Evolutionary conservation across 192 early-diverging fungal species (phyloP).

Genomic region (Chytriomyces hyalinus): DNA sequence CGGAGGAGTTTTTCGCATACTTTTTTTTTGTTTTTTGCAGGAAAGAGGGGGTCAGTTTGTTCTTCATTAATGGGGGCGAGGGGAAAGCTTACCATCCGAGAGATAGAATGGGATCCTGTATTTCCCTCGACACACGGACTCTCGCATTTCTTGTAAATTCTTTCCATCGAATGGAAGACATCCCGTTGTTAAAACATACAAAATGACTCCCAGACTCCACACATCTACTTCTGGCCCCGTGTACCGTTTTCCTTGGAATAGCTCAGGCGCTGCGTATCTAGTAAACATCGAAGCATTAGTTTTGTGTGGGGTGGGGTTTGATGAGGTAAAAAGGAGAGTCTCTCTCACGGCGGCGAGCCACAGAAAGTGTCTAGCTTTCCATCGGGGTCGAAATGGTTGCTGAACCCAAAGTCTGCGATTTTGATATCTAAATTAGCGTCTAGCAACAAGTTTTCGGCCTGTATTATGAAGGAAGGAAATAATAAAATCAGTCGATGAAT

Average conservation of each 20-base stretch:
- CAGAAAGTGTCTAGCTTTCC: slow-evolving; percentile 69
- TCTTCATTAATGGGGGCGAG: too few relatives aligned
- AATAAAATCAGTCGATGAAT: too few relatives aligned
- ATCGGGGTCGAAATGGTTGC: slow-evolving; percentile 63
- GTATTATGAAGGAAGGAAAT: too few relatives aligned
- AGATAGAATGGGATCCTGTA: slow-evolving; percentile 69
- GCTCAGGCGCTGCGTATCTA: slow-evolving; percentile 76
- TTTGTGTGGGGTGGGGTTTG: neutral
- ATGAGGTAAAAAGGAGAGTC: neutral
- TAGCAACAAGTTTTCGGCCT: slow-evolving; percentile 70
- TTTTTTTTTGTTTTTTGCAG: slow-evolving; percentile 27
- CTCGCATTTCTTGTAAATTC: slow-evolving; percentile 77
- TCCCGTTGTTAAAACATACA: slow-evolving; percentile 94
- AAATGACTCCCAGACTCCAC: slow-evolving; percentile 96
- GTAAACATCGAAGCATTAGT: neutral
- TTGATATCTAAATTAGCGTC: slow-evolving; percentile 67
- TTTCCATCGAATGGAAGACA: slow-evolving; percentile 98
- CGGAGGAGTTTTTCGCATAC: slow-evolving; percentile 65
- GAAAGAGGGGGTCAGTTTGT: too few relatives aligned
- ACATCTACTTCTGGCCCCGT: slow-evolving; percentile 98
- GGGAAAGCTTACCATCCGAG: slow-evolving; percentile 26
- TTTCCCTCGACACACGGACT: slow-evolving; percentile 66
- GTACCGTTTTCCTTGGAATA: slow-evolving; percentile 77
- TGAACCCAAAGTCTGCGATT: slow-evolving; percentile 70
- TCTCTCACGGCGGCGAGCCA: slow-evolving; percentile 64